phyloP scores from a whole-genome alignment of 2,329 filamentous ascomycete species.

The Ophiostoma triangulosporum region DNA sequence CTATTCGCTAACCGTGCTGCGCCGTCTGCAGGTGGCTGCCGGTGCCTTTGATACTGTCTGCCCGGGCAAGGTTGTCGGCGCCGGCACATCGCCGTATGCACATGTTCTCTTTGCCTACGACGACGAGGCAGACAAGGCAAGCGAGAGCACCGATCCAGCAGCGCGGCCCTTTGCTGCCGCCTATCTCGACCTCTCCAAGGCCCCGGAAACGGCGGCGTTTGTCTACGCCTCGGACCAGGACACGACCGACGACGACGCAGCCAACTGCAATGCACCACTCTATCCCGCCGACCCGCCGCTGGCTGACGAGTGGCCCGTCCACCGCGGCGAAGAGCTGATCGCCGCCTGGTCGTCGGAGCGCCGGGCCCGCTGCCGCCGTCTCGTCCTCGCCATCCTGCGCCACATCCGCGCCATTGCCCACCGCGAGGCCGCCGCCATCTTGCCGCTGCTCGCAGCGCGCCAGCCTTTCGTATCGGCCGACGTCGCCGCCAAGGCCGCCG shows the following conservation, averaged over 20 bases:
- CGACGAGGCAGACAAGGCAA: not conserved
- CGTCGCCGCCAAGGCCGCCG: constrained; percentile 7
- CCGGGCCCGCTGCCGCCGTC: constrained; percentile 13
- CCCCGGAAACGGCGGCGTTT: constrained; percentile 52
- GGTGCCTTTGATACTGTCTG: constrained; percentile 9
- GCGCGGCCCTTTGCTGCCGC: constrained; percentile 35
- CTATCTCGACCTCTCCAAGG: constrained; percentile 46
- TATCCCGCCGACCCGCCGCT: constrained; percentile 11
- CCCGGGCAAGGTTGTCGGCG: constrained; percentile 23
- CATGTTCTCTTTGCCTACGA: constrained; percentile 28
- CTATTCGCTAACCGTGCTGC: constrained; percentile 43
- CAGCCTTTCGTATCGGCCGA: constrained; percentile 8
- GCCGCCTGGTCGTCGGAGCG: constrained; percentile 7
- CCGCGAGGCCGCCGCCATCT: constrained; percentile 11
- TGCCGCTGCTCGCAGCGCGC: constrained; percentile 6
- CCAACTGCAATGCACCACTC: not conserved
- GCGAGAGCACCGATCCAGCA: not conserved
- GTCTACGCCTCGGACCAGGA: constrained; percentile 42
- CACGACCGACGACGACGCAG: not conserved
- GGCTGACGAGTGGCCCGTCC: constrained; percentile 1
- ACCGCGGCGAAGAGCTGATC: constrained; percentile 14
- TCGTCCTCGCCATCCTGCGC: constrained; percentile 21
- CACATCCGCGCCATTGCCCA: constrained; percentile 18
- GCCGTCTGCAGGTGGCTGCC: constrained; percentile 43
- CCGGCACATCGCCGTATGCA: constrained; percentile 28